A percentile compares a stretch with the other conserved stretches of the same genome.
These are phyloP conservation scores for Boletales sp. DNA, from an alignment of 768 basidiomycete genomes.

Conservation along the genomic window DNA sequence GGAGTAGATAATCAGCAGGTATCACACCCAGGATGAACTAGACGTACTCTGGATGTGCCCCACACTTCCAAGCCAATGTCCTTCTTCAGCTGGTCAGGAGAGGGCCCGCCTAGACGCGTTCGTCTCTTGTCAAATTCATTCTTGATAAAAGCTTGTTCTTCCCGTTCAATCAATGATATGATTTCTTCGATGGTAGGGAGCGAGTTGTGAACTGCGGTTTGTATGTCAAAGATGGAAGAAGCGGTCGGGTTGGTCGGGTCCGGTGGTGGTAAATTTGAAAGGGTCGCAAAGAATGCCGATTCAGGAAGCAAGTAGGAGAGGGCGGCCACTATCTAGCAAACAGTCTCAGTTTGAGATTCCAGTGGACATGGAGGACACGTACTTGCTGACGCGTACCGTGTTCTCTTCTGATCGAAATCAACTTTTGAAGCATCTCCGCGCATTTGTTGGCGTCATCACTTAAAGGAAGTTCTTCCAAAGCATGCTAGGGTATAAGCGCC, in stretches of 20 bases:
- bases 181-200: slow-evolving; percentile 75
- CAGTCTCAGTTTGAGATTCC: background rate
- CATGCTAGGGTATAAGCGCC: background rate
- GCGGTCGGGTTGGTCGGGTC: slow-evolving; percentile 72
- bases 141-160: slow-evolving; percentile 55
- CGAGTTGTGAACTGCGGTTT: slow-evolving; percentile 63
- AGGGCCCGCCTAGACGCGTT: slow-evolving; percentile 66
- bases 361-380: slow-evolving; percentile 5
- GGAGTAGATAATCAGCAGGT: slow-evolving; percentile 10
- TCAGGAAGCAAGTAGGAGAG: slow-evolving; percentile 72
- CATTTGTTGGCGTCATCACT: slow-evolving; percentile 78
- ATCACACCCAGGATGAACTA: background rate
- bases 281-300: slow-evolving; percentile 57
- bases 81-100: slow-evolving; percentile 53
- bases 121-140: slow-evolving; percentile 77
- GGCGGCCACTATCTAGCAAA: slow-evolving; percentile 56
- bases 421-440: slow-evolving; percentile 76
- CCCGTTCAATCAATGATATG: slow-evolving; percentile 54
- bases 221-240: slow-evolving; percentile 54
- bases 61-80: slow-evolving; percentile 69
- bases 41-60: slow-evolving; percentile 53
- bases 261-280: slow-evolving; percentile 68
- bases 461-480: background rate
- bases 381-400: slow-evolving; percentile 63
- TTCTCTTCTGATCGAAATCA: slow-evolving; percentile 58